These are phyloP conservation scores for Hortiboletus rubellus DNA, from an alignment of 1,284 basidiomycete genomes.

Conservation along the genomic window DNA sequence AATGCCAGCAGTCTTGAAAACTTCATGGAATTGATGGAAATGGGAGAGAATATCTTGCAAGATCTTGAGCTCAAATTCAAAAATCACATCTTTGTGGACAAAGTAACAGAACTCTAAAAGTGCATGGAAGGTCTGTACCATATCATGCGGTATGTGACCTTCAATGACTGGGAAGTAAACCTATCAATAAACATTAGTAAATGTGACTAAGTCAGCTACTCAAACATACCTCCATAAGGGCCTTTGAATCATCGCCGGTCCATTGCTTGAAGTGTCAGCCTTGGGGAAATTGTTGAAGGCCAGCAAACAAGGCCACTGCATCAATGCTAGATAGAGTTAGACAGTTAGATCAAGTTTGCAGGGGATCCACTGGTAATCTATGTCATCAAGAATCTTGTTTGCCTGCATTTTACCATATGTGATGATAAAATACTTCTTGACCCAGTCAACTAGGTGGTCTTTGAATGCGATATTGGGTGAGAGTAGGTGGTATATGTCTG, in stretches of 20 bases:
- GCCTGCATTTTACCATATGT: too few relatives aligned
- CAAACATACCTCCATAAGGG: constrained; percentile 17
- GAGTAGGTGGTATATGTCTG: background rate
- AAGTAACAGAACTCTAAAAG: background rate
- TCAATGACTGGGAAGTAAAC: background rate
- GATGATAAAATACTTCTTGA: background rate
- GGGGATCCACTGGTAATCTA: background rate
- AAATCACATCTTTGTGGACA: background rate
- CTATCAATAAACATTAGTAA: too few relatives aligned
- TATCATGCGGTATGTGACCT: background rate
- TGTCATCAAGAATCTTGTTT: background rate
- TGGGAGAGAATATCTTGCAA: background rate
- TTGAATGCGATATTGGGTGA: background rate
- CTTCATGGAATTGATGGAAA: background rate
- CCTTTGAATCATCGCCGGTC: constrained; percentile 25
- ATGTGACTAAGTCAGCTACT: too few relatives aligned
- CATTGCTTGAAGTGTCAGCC: constrained; percentile 24
- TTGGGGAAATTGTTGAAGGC: constrained; percentile 11
- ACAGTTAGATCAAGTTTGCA: background rate
- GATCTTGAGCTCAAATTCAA: background rate
- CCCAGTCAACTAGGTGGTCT: background rate
- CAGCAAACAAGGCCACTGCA: background rate
- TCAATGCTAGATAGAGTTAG: background rate
- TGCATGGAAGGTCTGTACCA: background rate
- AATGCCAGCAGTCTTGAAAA: background rate